These are phyloP conservation scores for Stachybotrys chartarum DNA, from an alignment of 2,329 filamentous ascomycete species.

Conservation along the genomic window DNA sequence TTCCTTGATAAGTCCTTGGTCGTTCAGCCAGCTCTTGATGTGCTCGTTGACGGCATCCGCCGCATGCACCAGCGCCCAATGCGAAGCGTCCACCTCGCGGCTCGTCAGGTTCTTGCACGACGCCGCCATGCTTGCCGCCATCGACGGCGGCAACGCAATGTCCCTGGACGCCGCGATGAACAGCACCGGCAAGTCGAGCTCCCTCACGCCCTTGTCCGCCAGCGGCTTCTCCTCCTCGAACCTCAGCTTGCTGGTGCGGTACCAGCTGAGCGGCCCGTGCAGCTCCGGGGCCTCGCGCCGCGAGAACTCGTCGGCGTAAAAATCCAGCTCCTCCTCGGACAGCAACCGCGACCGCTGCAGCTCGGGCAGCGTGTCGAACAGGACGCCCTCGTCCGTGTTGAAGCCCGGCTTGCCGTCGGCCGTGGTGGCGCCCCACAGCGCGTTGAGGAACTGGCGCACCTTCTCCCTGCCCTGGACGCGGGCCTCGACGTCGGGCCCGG, in stretches of 20 bases:
- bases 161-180: slow-evolving; percentile 71
- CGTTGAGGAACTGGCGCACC: slow-evolving; percentile 63
- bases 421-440: slow-evolving; percentile 60
- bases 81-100: slow-evolving; percentile 59
- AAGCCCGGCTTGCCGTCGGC: slow-evolving; percentile 51
- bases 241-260: slow-evolving; percentile 67
- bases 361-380: slow-evolving; percentile 54
- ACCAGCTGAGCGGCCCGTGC: slow-evolving; percentile 82
- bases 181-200: slow-evolving; percentile 57
- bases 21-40: slow-evolving; percentile 58
- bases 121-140: slow-evolving; percentile 66
- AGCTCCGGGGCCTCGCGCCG: slow-evolving; percentile 52
- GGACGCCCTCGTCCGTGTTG: slow-evolving; percentile 51
- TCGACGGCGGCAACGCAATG: slow-evolving; percentile 60
- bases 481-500: slow-evolving; percentile 57
- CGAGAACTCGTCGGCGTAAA: slow-evolving; percentile 67
- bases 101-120: slow-evolving; percentile 58
- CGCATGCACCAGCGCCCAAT: slow-evolving; percentile 79
- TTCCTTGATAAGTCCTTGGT: slow-evolving; percentile 27
- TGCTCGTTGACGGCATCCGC: slow-evolving; percentile 62
- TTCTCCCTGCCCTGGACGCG: slow-evolving; percentile 49
- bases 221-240: slow-evolving; percentile 65
- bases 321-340: slow-evolving; percentile 63
- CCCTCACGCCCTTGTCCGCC: slow-evolving; percentile 44
- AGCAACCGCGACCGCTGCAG: slow-evolving; percentile 54